Evolutionary conservation across 1,284 basidiomycete genomes (phyloP).

Genomic region (Ceratobasidium sp.): DNA sequence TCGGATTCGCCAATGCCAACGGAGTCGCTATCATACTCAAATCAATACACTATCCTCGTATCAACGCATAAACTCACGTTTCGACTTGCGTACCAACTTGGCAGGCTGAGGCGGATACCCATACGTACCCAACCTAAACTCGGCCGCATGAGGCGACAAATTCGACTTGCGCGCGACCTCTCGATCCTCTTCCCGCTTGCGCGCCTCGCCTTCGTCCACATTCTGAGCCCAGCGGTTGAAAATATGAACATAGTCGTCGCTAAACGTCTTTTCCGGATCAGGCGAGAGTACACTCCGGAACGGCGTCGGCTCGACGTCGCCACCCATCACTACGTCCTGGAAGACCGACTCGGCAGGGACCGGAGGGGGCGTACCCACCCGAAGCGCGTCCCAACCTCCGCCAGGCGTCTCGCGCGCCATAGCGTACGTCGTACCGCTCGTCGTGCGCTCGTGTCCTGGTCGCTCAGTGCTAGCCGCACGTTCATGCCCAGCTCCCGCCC

Average conservation of each 20-base stretch:
- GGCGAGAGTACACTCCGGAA: conserved; percentile 36
- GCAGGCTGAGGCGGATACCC: neutral
- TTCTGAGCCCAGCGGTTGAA: conserved; percentile 29
- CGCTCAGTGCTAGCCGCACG: no score
- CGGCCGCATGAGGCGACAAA: conserved; percentile 32
- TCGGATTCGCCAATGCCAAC: conserved; percentile 27
- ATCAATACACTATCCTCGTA: no score
- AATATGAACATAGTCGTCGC: neutral
- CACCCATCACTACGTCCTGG: conserved; percentile 11
- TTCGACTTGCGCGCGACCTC: conserved; percentile 10
- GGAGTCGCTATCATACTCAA: conserved; percentile 10
- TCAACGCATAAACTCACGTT: conserved; percentile 32
- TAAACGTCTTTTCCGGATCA: conserved; percentile 20
- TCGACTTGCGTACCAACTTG: conserved; percentile 15
- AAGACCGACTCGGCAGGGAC: conserved; percentile 11
- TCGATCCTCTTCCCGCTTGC: conserved; percentile 10
- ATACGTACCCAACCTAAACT: conserved; percentile 13
- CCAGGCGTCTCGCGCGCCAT: conserved; percentile 1
- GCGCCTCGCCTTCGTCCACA: neutral
- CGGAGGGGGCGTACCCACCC: neutral
- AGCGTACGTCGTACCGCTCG: no score
- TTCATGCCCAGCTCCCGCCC: no score
- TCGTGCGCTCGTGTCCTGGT: neutral
- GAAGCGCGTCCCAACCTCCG: neutral
- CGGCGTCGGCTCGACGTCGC: neutral